These are phyloP conservation scores for Didymella pomorum DNA, from an alignment of 2,329 filamentous ascomycete species.

Conservation along the genomic window DNA sequence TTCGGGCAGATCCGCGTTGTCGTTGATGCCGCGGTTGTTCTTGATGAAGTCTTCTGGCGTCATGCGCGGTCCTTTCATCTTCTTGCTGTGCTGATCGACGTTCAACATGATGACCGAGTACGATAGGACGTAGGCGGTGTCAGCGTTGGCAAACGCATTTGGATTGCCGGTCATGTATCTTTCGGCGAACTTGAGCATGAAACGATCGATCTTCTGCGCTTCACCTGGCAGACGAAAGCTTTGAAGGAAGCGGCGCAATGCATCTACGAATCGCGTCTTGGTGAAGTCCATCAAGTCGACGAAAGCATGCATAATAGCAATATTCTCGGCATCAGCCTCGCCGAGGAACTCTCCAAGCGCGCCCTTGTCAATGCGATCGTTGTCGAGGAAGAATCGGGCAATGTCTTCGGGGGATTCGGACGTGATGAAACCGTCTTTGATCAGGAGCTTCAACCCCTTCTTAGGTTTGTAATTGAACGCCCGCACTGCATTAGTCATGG, in stretches of 20 bases:
- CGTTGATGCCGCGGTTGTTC: conserved; percentile 98
- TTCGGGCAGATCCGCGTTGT: conserved; percentile 89
- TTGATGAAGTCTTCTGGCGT: conserved; percentile 98
- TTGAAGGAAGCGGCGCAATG: conserved; percentile 88
- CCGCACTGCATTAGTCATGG: conserved; percentile 83
- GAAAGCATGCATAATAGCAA: conserved; percentile 98
- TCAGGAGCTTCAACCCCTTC: conserved; percentile 82
- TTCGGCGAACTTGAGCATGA: conserved; percentile 99
- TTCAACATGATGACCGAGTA: conserved; percentile 98
- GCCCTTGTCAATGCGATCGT: conserved; percentile 87
- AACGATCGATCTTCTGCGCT: conserved; percentile 98
- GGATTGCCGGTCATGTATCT: conserved; percentile 94
- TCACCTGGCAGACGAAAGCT: conserved; percentile 94
- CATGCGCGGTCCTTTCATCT: conserved; percentile 84
- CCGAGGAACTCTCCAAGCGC: conserved; percentile 94
- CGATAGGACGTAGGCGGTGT: conserved; percentile 93
- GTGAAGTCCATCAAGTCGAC: conserved; percentile 95
- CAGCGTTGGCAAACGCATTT: conserved; percentile 96
- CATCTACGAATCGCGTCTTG: conserved; percentile 90
- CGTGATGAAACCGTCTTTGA: conserved; percentile 86
- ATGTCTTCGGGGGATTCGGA: conserved; percentile 83
- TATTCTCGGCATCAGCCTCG: conserved; percentile 90
- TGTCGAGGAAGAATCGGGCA: conserved; percentile 79
- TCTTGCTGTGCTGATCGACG: conserved; percentile 91
- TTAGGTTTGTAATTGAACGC: conserved; percentile 99